Evolutionary conservation across 106 monocot species (phyloP).

Genomic region (Xerophyta viscosa): DNA sequence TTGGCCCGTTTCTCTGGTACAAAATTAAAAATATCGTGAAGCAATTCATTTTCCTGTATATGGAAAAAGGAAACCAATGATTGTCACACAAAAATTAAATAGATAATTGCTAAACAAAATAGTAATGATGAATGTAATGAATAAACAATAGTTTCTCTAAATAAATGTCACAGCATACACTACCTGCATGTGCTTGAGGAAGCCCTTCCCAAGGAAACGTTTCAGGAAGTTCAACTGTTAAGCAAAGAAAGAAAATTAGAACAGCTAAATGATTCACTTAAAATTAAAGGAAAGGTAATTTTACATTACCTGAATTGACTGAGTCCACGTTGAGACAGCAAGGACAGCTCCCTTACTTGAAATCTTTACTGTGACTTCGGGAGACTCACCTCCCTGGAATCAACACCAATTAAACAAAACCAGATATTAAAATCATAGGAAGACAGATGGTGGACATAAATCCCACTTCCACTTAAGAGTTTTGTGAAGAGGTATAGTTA

Average conservation of each 20-base stretch:
- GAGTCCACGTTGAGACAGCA: slow-evolving; percentile 63
- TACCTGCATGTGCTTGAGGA: slow-evolving; percentile 92
- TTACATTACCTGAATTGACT: slow-evolving; percentile 46
- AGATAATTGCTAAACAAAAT: no score
- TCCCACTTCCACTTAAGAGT: no score
- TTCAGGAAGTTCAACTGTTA: slow-evolving; percentile 86
- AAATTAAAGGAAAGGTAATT: not conserved
- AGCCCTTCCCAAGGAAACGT: slow-evolving; percentile 79
- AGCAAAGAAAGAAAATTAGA: slow-evolving; percentile 1
- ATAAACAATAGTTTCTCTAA: no score
- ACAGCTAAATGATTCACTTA: not conserved
- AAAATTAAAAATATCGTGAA: slow-evolving; percentile 80
- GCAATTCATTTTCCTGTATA: slow-evolving; percentile 69
- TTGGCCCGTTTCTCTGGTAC: slow-evolving; percentile 37
- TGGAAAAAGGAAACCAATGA: not conserved
- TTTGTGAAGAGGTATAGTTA: no score
- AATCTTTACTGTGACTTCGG: slow-evolving; percentile 67
- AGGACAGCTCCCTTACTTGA: slow-evolving; percentile 49
- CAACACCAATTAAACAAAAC: not conserved
- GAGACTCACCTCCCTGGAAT: slow-evolving; percentile 47
- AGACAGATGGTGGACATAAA: no score
- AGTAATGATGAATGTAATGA: no score
- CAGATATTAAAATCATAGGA: not conserved
- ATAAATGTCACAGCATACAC: not conserved
- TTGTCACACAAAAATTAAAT: not conserved